A percentile compares a stretch with the other conserved stretches of the same genome.
Conservation (phyloP, 768 basidiomycete species). For the Russula dissimulans region DNA sequence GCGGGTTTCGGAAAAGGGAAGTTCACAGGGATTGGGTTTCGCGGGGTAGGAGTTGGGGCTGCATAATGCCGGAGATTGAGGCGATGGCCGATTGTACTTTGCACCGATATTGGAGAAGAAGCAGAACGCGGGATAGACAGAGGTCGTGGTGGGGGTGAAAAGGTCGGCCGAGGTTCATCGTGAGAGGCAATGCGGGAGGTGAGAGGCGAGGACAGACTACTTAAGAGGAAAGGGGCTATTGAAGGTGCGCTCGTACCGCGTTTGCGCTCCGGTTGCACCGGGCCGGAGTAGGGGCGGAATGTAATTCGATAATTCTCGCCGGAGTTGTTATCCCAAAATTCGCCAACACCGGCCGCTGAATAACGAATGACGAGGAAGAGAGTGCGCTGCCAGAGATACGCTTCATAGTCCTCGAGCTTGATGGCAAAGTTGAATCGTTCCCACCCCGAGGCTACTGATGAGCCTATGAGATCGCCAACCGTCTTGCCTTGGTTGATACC, state of each 20-base stretch:
- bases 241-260: conserved; percentile 2
- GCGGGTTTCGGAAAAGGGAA: background rate
- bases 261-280: conserved; percentile 8
- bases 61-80: conserved; percentile 19
- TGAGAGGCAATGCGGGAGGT: background rate
- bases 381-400: conserved; percentile 38
- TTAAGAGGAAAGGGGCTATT: conserved; percentile 8
- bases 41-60: conserved; percentile 10
- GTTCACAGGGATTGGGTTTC: background rate
- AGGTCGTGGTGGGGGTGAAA: conserved; percentile 2
- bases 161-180: conserved; percentile 7
- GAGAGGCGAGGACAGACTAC: conserved; percentile 1
- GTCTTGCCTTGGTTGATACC: conserved; percentile 19
- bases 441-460: conserved; percentile 21
- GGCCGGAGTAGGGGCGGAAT: conserved; percentile 36
- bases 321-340: conserved; percentile 93
- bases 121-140: conserved; percentile 5
- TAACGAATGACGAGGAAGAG: conserved; percentile 58
- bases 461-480: conserved; percentile 36
- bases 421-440: conserved; percentile 43
- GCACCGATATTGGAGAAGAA: conserved; percentile 8
- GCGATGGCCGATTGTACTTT: background rate
- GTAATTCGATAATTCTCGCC: conserved; percentile 68
- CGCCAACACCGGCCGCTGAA: conserved; percentile 38
- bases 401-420: conserved; percentile 62